These are phyloP conservation scores for Candida loeiensis DNA, from an alignment of 805 yeast genomes.

Conservation along the genomic window DNA sequence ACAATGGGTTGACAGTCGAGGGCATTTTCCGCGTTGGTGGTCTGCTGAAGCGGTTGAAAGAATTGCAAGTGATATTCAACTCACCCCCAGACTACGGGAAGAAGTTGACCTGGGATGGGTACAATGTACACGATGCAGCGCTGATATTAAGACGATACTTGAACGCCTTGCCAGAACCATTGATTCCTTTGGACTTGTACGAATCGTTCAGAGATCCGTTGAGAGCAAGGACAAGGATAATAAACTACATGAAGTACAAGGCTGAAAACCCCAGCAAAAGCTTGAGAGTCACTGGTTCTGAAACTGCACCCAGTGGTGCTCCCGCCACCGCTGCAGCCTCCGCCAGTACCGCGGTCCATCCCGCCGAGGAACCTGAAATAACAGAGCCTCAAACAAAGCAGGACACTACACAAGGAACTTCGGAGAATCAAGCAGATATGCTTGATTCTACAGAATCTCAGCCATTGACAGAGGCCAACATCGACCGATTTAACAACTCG, in stretches of 20 bases:
- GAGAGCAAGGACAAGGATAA: constrained; percentile 56
- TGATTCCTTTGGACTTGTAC: constrained; percentile 75
- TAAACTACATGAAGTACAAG: constrained; percentile 61
- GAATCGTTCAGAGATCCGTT: constrained; percentile 78
- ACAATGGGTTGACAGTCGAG: constrained; percentile 71
- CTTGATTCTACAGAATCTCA: constrained; percentile 17
- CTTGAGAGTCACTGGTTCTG: neutral
- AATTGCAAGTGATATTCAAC: constrained; percentile 78
- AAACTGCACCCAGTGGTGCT: constrained; percentile 4
- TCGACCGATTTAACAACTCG: constrained; percentile 22
- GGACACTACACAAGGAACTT: no score
- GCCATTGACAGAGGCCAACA: constrained; percentile 32
- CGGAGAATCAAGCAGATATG: constrained; percentile 2
- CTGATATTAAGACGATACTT: constrained; percentile 81
- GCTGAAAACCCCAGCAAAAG: constrained; percentile 38
- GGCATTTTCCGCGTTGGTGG: constrained; percentile 96
- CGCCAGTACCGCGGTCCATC: neutral
- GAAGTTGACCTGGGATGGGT: constrained; percentile 86
- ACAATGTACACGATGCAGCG: constrained; percentile 95
- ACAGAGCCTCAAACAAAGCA: neutral
- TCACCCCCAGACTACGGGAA: constrained; percentile 89
- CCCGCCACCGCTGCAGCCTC: neutral
- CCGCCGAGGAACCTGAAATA: constrained; percentile 1
- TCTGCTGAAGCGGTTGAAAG: constrained; percentile 80
- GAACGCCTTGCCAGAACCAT: constrained; percentile 87